These are phyloP conservation scores for Neonectria neomacrospora DNA, from an alignment of 2,329 filamentous ascomycete genomes.

Conservation along the genomic window DNA sequence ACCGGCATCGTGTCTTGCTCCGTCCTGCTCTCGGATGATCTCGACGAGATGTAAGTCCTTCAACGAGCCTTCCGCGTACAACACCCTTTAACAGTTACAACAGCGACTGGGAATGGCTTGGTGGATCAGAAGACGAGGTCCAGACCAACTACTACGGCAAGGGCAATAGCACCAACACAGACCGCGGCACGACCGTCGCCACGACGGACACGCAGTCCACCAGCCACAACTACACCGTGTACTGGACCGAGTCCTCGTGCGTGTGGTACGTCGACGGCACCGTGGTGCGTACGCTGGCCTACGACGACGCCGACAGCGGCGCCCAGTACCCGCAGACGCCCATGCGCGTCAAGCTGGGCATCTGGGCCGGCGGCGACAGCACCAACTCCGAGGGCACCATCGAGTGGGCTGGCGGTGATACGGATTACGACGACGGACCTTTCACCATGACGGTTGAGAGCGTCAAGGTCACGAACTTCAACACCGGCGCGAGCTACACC, in stretches of 20 bases:
- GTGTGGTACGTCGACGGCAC: conserved; percentile 72
- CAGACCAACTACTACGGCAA: conserved; percentile 89
- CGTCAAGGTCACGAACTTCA: conserved; percentile 57
- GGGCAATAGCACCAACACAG: conserved; percentile 73
- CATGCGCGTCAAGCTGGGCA: conserved; percentile 73
- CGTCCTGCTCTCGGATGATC: conserved; percentile 78
- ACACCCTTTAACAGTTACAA: not conserved
- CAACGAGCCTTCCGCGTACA: not conserved
- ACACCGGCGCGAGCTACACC: conserved; percentile 49
- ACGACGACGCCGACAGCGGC: conserved; percentile 58
- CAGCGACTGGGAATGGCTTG: conserved; percentile 84
- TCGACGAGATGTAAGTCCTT: conserved; percentile 61
- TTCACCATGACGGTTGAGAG: conserved; percentile 68
- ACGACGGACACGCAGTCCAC: conserved; percentile 65
- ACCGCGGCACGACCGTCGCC: conserved; percentile 71
- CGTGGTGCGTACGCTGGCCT: conserved; percentile 67
- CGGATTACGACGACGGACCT: conserved; percentile 55
- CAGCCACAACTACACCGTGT: conserved; percentile 73
- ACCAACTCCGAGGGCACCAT: conserved; percentile 67
- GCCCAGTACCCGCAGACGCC: conserved; percentile 74
- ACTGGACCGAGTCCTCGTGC: conserved; percentile 72
- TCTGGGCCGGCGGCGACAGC: conserved; percentile 59
- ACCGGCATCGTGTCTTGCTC: conserved; percentile 80
- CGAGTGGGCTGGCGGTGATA: conserved; percentile 72
- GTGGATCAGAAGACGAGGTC: conserved; percentile 75